phyloP scores from a whole-genome alignment of 306 rosid species.

The Cucurbita maxima region DNA sequence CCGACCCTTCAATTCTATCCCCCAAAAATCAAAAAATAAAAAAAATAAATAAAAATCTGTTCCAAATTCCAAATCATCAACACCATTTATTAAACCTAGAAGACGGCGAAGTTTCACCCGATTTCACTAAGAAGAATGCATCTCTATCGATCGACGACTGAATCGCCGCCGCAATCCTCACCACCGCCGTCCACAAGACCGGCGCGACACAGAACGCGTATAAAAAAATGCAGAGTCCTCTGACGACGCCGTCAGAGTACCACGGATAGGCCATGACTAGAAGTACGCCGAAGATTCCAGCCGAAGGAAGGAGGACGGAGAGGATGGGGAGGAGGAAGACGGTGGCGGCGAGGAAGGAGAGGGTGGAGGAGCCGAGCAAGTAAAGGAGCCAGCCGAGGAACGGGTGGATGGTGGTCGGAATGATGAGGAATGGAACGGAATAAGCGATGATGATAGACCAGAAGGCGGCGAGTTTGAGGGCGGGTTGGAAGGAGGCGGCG shows the following conservation, averaged over 20 bases:
- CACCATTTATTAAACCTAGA: conserved; percentile 43
- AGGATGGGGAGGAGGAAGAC: conserved; percentile 50
- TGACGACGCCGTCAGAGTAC: conserved; percentile 52
- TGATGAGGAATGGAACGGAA: conserved; percentile 39
- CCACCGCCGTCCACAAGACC: conserved; percentile 39
- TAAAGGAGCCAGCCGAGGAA: conserved; percentile 62
- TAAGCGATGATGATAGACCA: conserved; percentile 72
- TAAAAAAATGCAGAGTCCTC: conserved; percentile 51
- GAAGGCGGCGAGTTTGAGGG: conserved; percentile 36
- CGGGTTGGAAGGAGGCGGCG: conserved; percentile 26
- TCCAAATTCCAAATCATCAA: conserved; percentile 5
- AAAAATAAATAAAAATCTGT: background rate
- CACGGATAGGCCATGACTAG: conserved; percentile 73
- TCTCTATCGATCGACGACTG: conserved; percentile 62
- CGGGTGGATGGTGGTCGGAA: conserved; percentile 84
- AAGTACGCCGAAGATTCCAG: conserved; percentile 42
- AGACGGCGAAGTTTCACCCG: conserved; percentile 39
- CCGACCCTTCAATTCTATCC: background rate
- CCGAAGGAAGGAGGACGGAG: conserved; percentile 43
- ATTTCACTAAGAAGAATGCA: conserved; percentile 36
- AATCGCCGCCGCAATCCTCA: conserved; percentile 36
- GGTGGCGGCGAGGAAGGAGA: conserved; percentile 39
- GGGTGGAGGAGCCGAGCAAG: conserved; percentile 45
- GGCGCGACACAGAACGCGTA: conserved; percentile 71
- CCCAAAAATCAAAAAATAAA: background rate